Percentiles rank a stretch among this genome's conserved stretches.
These are phyloP conservation scores for Bjerkandera adusta DNA, from an alignment of 1,284 basidiomycete species.

Conservation along the genomic window DNA sequence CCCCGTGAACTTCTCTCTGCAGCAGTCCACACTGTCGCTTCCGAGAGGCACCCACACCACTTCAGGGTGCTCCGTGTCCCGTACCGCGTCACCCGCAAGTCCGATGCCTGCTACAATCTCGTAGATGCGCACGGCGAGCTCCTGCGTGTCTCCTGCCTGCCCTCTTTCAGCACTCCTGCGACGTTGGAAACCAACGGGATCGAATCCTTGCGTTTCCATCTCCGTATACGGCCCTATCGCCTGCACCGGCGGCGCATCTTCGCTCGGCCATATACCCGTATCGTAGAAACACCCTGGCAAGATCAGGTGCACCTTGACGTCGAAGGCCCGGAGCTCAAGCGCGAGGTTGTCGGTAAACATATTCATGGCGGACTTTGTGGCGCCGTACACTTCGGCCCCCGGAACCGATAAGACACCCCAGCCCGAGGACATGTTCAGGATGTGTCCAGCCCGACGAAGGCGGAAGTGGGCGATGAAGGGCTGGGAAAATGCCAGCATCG, in stretches of 20 bases:
- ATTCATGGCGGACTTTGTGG: slow-evolving; percentile 27
- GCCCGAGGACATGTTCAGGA: slow-evolving; percentile 17
- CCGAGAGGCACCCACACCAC: slow-evolving; percentile 23
- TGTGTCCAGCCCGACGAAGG: slow-evolving; percentile 10
- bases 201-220: slow-evolving; percentile 15
- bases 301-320: slow-evolving; percentile 24
- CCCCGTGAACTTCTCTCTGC: neutral
- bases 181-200: slow-evolving; percentile 6
- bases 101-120: slow-evolving; percentile 23
- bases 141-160: slow-evolving; percentile 19
- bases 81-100: slow-evolving; percentile 11
- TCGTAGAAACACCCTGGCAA: slow-evolving; percentile 30
- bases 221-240: slow-evolving; percentile 18
- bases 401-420: neutral
- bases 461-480: slow-evolving; percentile 16
- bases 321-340: slow-evolving; percentile 24
- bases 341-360: slow-evolving; percentile 26
- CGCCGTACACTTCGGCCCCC: slow-evolving; percentile 12
- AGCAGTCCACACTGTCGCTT: slow-evolving; percentile 16
- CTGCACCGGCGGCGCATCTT: slow-evolving; percentile 4
- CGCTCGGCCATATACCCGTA: slow-evolving; percentile 8
- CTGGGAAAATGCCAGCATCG: slow-evolving; percentile 14
- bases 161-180: slow-evolving; percentile 1
- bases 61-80: slow-evolving; percentile 7
- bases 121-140: slow-evolving; percentile 22